Conservation (phyloP, 805 yeast genomes). For the Monosporozyma aquatica region DNA sequence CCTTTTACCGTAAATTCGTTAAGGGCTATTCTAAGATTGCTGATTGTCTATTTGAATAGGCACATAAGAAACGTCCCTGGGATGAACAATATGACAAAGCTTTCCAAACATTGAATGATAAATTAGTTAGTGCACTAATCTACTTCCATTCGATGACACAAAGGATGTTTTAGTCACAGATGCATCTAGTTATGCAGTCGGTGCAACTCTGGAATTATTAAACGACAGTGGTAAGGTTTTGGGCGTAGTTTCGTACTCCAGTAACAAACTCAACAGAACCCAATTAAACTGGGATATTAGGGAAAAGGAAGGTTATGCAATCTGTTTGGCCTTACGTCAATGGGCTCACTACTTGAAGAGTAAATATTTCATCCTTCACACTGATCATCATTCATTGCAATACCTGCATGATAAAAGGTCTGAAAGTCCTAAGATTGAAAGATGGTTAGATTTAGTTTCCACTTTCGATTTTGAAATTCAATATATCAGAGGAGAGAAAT, state of each 20-base stretch:
- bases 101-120: neutral
- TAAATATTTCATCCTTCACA: neutral
- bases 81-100: neutral
- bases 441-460: too few species aligned
- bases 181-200: neutral
- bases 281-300: neutral
- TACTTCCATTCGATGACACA: neutral
- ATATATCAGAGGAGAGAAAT: too few species aligned
- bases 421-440: too few species aligned
- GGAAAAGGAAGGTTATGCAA: neutral
- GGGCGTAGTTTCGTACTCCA: neutral
- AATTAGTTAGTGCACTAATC: neutral
- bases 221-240: neutral
- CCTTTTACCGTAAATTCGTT: neutral
- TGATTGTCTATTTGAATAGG: neutral
- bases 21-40: neutral
- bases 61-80: neutral
- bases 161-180: neutral
- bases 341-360: conserved; percentile 2
- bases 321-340: neutral
- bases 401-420: neutral
- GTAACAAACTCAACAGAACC: neutral
- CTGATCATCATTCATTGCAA: neutral
- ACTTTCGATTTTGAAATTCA: too few species aligned
- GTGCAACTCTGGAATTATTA: conserved; percentile 1